Evolutionary conservation across 176 grass and related monocot genomes (phyloP).

Genomic region (Alopecurus myosuroides): DNA sequence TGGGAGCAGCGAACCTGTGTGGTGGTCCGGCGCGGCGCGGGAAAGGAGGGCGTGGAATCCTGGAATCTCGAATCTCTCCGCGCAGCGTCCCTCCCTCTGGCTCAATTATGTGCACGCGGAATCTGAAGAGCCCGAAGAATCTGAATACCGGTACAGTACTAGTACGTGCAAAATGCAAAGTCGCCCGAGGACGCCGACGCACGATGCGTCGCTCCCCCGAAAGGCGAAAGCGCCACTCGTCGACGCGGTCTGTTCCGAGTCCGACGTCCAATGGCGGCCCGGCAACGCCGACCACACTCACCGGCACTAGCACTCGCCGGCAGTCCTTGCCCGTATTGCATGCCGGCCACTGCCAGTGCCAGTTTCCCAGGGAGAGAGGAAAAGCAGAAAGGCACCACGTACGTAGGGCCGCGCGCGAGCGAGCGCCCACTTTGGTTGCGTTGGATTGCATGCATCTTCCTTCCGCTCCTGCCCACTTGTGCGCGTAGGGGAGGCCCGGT

Average conservation of each 20-base stretch:
- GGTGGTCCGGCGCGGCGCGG: constrained; percentile 8
- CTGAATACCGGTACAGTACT: not conserved
- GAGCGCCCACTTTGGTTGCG: constrained; percentile 34
- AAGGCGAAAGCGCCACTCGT: not conserved
- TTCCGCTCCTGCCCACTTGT: not conserved
- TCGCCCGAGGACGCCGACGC: constrained; percentile 3
- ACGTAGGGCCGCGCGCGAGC: too few species aligned
- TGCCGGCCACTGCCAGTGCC: not conserved
- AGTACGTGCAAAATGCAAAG: not conserved
- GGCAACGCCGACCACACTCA: constrained; percentile 31
- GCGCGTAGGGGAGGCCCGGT: not conserved
- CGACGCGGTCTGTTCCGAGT: not conserved
- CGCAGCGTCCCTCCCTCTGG: not conserved
- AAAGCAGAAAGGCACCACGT: not conserved
- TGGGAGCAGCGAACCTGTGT: not conserved
- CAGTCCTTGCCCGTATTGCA: not conserved
- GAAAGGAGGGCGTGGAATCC: constrained; percentile 24
- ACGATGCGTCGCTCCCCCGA: not conserved
- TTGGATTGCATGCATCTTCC: constrained; percentile 36
- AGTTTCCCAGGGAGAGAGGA: constrained; percentile 13
- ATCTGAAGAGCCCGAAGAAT: constrained; percentile 35
- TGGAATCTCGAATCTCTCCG: constrained; percentile 38
- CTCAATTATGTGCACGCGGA: constrained; percentile 34
- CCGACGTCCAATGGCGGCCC: not conserved
- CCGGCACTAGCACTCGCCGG: not conserved